Base-by-base conservation (phyloP, 345 rosid species). In the Acer yangbiense region DNA sequence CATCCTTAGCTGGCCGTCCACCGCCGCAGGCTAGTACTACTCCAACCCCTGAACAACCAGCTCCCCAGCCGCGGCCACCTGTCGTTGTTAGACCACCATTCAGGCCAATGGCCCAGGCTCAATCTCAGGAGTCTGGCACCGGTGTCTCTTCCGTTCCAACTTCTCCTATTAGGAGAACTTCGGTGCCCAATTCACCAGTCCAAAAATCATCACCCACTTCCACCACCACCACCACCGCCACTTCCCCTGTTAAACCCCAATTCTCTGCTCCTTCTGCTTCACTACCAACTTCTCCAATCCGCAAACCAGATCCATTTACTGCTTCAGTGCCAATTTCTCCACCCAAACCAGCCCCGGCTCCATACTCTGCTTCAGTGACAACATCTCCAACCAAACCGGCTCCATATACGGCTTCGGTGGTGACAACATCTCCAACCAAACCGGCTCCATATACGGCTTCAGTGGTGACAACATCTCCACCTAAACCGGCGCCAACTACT, bases 1-100 rank as follows among this genome's bases (percentile, higher is more conserved):
- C 85, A 29, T 86, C 92, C 57, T 50, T 88, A 18, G 75, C 79
- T 0, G 64, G 64, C 32, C 88, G 90, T 32, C 85, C 87, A 3
- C 72, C 48, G 2, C 50, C 73, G 13, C 71, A 84, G 2, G 63
- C 78, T 52, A 44, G 6, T 4, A 35, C 6, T 35, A 35, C 80
- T 17, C 82, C 87, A 41, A 29, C 82, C 8, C 85, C 87, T 3
- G 81, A 72, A 27, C 73, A 88, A 7, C 52, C 84, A 13, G 78
- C 91, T 68, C 63, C 84, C 17, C 82, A 81, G n/a, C 76, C 87
- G 12, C 83, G 85, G 41, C 81, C 89, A 2, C 14, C 69, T 44
- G 9, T 79, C 3, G 7, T 79, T 4, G 12, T 68, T 41, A 82
- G 80, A 48, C 82, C 87, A 35, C 0, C 88, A 73, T 80, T 87